Base-by-base conservation (phyloP, 1,139 yeast genomes). In the Hansenula lynferdii region DNA sequence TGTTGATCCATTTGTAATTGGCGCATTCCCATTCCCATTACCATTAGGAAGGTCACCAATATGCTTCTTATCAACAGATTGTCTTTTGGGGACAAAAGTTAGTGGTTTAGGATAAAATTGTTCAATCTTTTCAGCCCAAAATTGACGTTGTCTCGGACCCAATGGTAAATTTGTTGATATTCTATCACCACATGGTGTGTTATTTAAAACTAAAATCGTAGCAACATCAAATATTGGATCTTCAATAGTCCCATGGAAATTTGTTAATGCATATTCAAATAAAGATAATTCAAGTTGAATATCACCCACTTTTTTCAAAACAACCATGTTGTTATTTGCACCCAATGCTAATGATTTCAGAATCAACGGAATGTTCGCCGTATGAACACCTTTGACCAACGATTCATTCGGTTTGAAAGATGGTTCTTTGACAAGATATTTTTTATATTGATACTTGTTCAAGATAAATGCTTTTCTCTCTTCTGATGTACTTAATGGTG, bases 141-240 rank as follows among this genome's bases (percentile, higher is more conserved):
- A 82, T 10, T 55, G 54, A 23, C 56, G 47, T 6, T 82, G 85
- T n/a, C 61, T 69, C 2, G 59, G 58, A 10, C 68, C 56, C 16
- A 75, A 50, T 1, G 64, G 67, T 16, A 69, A 45, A 10, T 61
- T 64, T 20, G 54, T 46, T 12, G 55, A 46, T n/a, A 59, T 44
- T 16, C 45, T 45, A 2, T 53, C 54, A 21, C 70, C 72, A 18
- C 67, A 56, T 12, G 47, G 37, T 50, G 63, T 49, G 68, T 39
- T 42, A 35, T 85, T 85, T 44, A 84, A 68, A 4, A 82, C 51
- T 12, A 90, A 63, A 28, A 86, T 65, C 54, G 89, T 96, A 0
- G 95, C 78, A 18, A 85, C 64, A n/a, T 83, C 80, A 60, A 82
- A 89, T 40, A 71, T 39, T 47, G 73, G 48, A 55, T 58, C 42